Conservation (phyloP, 2,329 filamentous ascomycete genomes). For the Fusarium sublunatum region DNA sequence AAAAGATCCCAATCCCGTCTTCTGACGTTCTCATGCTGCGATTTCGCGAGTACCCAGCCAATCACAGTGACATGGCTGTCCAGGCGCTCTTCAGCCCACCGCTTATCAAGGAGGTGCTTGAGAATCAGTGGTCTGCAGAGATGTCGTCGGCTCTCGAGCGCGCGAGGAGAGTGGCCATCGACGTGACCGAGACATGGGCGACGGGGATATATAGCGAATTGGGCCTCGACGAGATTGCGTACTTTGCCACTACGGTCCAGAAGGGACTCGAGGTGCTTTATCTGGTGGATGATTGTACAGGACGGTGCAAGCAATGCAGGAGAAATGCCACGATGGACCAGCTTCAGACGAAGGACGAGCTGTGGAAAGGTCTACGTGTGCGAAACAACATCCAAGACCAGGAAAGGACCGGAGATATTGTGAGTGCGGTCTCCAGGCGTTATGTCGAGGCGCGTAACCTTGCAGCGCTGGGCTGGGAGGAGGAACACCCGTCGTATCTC, state of each 20-base stretch:
- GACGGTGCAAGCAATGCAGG: conserved; percentile 41
- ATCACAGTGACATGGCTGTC: conserved; percentile 14
- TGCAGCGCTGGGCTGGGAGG: conserved; percentile 48
- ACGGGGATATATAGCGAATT: conserved; percentile 37
- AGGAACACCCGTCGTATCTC: conserved; percentile 45
- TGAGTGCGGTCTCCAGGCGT: conserved; percentile 46
- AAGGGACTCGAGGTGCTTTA: conserved; percentile 48
- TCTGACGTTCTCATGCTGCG: conserved; percentile 47
- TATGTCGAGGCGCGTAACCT: conserved; percentile 51
- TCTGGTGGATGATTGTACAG: conserved; percentile 47
- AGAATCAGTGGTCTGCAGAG: conserved; percentile 46
- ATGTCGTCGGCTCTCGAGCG: conserved; percentile 42
- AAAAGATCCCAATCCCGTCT: conserved; percentile 40
- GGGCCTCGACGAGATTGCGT: conserved; percentile 45
- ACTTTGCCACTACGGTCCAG: conserved; percentile 47
- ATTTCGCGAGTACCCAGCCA: conserved; percentile 35
- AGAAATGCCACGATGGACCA: conserved; percentile 18
- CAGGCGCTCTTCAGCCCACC: conserved; percentile 35
- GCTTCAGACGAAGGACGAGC: conserved; percentile 30
- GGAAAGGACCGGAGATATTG: conserved; percentile 43
- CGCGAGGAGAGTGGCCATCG: conserved; percentile 45
- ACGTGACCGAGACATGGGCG: conserved; percentile 45
- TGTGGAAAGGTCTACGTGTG: conserved; percentile 41
- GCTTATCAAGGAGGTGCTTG: conserved; percentile 43
- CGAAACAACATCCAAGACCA: conserved; percentile 24